Percentiles rank a stretch among this genome's conserved stretches.
Conservation (phyloP, 192 early-diverging fungal genomes). For the Mortierella claussenii region DNA sequence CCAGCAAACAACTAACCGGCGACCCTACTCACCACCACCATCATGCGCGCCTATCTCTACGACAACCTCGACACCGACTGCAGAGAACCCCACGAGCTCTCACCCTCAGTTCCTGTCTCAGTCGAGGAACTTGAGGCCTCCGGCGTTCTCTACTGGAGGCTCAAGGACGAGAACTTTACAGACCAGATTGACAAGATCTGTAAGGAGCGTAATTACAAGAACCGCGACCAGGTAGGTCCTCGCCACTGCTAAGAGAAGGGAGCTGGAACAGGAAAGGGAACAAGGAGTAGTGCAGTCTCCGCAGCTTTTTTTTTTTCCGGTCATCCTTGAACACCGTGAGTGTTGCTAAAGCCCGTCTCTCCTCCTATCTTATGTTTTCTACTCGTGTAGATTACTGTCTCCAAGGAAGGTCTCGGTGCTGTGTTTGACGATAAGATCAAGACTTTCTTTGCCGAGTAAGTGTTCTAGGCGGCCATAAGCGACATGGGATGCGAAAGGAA, state of each 20-base stretch:
- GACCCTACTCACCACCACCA: too few relatives aligned
- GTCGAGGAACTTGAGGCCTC: slow-evolving; percentile 71
- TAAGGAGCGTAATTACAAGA: slow-evolving; percentile 86
- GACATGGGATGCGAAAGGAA: too few relatives aligned
- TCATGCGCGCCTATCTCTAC: slow-evolving; percentile 86
- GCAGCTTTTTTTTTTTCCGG: too few relatives aligned
- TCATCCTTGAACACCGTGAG: too few relatives aligned
- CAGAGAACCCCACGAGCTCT: slow-evolving; percentile 83
- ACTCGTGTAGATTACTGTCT: slow-evolving; percentile 77
- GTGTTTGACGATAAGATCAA: slow-evolving; percentile 94
- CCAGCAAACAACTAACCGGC: not conserved
- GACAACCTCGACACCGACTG: slow-evolving; percentile 77
- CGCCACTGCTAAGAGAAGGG: too few relatives aligned
- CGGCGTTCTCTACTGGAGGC: slow-evolving; percentile 80
- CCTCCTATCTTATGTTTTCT: not conserved
- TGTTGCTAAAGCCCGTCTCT: too few relatives aligned
- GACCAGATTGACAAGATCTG: slow-evolving; percentile 76
- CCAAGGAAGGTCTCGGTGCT: slow-evolving; percentile 79
- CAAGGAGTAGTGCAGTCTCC: too few relatives aligned
- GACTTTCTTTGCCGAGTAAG: slow-evolving; percentile 88
- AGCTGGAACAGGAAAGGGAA: too few relatives aligned
- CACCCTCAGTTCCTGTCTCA: slow-evolving; percentile 68
- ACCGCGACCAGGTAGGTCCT: slow-evolving; percentile 87
- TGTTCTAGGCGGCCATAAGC: slow-evolving; percentile 19
- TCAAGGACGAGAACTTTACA: slow-evolving; percentile 64